Percentiles rank a stretch among this genome's conserved stretches.
These are phyloP conservation scores for Centrapalus pauciflorus DNA, from an alignment of 129 eudicot species.

Conservation along the genomic window DNA sequence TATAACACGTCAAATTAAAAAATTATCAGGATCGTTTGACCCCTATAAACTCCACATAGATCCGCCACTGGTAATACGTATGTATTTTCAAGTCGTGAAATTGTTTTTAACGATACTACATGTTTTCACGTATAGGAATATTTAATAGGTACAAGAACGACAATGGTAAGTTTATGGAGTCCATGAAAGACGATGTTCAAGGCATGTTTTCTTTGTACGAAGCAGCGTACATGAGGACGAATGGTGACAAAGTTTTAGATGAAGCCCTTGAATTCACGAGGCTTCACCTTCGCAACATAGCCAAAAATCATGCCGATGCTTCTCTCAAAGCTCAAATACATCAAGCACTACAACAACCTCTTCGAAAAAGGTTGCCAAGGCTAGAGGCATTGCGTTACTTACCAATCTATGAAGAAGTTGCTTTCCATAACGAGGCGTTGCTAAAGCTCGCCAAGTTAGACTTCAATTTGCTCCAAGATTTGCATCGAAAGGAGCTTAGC, in stretches of 20 bases:
- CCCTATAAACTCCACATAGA: too few species aligned
- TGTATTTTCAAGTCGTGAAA: too few species aligned
- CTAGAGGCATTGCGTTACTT: slow-evolving; percentile 28
- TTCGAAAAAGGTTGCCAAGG: slow-evolving; percentile 19
- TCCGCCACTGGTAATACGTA: too few species aligned
- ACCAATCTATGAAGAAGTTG: slow-evolving; percentile 21
- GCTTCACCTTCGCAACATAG: neutral
- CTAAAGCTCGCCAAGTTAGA: slow-evolving; percentile 39
- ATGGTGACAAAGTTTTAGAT: slow-evolving; percentile 33
- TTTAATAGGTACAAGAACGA: slow-evolving; percentile 19
- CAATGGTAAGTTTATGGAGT: slow-evolving; percentile 9
- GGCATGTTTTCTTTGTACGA: slow-evolving; percentile 41
- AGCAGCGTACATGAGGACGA: slow-evolving; percentile 29
- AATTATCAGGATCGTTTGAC: too few species aligned
- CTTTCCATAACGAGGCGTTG: neutral
- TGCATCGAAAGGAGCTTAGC: too few species aligned
- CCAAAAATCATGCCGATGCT: neutral
- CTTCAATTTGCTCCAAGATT: too few species aligned
- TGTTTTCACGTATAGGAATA: neutral
- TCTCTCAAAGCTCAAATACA: slow-evolving; percentile 5
- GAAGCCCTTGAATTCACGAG: slow-evolving; percentile 15
- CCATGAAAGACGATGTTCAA: neutral
- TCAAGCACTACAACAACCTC: slow-evolving; percentile 19
- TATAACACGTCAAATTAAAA: too few species aligned
- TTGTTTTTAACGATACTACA: neutral